Evolutionary conservation across 2,329 filamentous ascomycete genomes (phyloP), one percentile per base, ranked within the genome.

Genomic region (Ustulina deusta): DNA sequence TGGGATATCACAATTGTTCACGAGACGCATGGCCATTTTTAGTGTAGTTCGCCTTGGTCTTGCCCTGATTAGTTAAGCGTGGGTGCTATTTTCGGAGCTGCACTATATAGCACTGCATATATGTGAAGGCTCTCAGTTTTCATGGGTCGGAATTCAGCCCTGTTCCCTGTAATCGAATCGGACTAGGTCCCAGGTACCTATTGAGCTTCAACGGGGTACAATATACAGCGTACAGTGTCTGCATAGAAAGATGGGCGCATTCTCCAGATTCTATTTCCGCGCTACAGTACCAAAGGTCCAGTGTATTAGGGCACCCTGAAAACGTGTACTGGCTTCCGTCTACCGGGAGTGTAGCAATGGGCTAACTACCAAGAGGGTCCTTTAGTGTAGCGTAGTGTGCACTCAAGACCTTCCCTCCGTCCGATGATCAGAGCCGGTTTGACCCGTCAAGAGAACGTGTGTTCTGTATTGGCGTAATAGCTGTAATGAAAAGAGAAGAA

Each of bases 81-180:
- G 7, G 15, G 38, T 65, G 3, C 62, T 65, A 65, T 65, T 65
- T 65, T 52, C 25, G 32, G 62, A 65, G n/a, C 3, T 17, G 56
- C 48, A 65, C 62, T 55, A 56, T 65, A 51, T 32, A 42, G 20
- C 15, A 40, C 5, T n/a, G n/a, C n/a, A n/a, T n/a, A n/a, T n/a
- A n/a, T n/a, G n/a, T n/a, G n/a, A n/a, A n/a, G n/a, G n/a, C n/a
- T n/a, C 9, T n/a, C 9, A 46, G 6, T n/a, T 49, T 13, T 27
- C 51, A 29, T 48, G 40, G 34, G 36, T 36, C 36, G 22, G n/a
- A n/a, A 52, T n/a, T 60, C 42, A 60, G 57, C 44, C 44, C 27
- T 7, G 29, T 7, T 34, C 57, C 58, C 58, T 51, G 22, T 38
- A 61, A 51, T n/a, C n/a, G n/a, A n/a, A n/a, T n/a, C n/a, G n/a